Conservation (phyloP, 371 early-diverging fungal species). For the Mycotypha africana region DNA sequence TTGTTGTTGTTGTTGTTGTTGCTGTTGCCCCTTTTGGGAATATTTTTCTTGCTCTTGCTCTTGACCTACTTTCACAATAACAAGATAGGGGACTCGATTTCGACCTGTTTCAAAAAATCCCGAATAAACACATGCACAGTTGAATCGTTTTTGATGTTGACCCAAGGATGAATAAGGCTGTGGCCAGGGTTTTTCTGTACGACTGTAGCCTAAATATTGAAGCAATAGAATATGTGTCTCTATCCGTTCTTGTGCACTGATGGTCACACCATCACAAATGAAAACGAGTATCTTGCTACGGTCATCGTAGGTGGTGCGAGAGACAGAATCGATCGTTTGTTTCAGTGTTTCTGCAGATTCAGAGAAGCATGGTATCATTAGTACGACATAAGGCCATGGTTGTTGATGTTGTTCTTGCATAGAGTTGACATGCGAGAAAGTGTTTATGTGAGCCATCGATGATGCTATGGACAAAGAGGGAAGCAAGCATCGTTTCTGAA, state of each 20-base stretch:
- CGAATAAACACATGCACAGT: constrained; percentile 40
- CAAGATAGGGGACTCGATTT: constrained; percentile 43
- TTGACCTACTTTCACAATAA: constrained; percentile 38
- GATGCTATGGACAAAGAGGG: neutral
- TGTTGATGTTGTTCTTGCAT: too few relatives aligned
- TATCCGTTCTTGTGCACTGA: constrained; percentile 16
- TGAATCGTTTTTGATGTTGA: constrained; percentile 21
- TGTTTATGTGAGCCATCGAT: too few relatives aligned
- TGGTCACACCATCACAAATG: constrained; percentile 42
- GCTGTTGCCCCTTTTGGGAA: too few relatives aligned
- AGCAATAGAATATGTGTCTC: constrained; percentile 29
- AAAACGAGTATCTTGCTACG: constrained; percentile 43
- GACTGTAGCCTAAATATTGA: constrained; percentile 36
- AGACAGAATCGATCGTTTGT: constrained; percentile 43
- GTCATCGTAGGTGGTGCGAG: constrained; percentile 41
- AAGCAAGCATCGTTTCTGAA: constrained; percentile 22
- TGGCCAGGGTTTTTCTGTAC: constrained; percentile 26
- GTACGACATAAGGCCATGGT: constrained; percentile 28
- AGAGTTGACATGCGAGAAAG: too few relatives aligned
- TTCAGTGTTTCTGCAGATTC: constrained; percentile 37
- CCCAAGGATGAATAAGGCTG: constrained; percentile 37
- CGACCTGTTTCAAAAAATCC: constrained; percentile 42
- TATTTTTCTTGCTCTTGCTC: constrained; percentile 16
- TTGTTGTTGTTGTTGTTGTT: too few relatives aligned
- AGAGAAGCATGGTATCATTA: constrained; percentile 40